Base-by-base conservation (phyloP, 164 flowering plant genomes). In the Paratinospora sagittata region DNA sequence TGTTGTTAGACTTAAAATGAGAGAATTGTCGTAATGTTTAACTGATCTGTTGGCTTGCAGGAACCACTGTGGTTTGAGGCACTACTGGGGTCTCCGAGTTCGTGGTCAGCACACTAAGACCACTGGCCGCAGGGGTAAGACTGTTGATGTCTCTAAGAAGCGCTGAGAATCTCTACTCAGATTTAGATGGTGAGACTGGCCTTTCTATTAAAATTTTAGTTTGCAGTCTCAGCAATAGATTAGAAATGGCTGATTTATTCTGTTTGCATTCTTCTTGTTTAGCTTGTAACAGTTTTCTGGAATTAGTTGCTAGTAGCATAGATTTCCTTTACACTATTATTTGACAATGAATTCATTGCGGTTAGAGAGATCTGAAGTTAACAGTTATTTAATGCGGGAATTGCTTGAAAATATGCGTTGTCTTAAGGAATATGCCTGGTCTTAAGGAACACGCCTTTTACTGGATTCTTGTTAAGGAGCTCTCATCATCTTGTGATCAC, bases 51-150 rank as follows among this genome's bases (percentile, higher is more conserved):
- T 70, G 12, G 41, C 73, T 27, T 60, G 45, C 77, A 83, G 88
- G 81, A 85, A 85, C 78, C 86, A 83, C 75, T 82, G 86, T 68
- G 86, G 86, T 76, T 74, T 79, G 52, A 78, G 88, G 76, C 92
- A 88, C 82, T 87, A 87, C 81, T 88, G 92, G 92, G 90, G 92
- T 57, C 89, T 88, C n/a, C 83, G 92, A 14, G 90, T 88, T 3
- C 84, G 88, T 67, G 92, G 92, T 2, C 88, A 87, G 79, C 92
- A 88, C 81, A 88, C 89, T 76, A 88, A 86, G 83, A 86, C 92
- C 0, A 85, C 92, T 3, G 89, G 90, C 12, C 86, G 87, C 58
- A 76, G 92, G 52, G 90, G 92, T 19, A 82, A 86, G 86, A 88
- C 89, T 74, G 90, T 85, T 78, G 89, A 87, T 82, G 90, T 86